Conservation (phyloP, 192 early-diverging fungal genomes). For the Backusella morwellensis region DNA sequence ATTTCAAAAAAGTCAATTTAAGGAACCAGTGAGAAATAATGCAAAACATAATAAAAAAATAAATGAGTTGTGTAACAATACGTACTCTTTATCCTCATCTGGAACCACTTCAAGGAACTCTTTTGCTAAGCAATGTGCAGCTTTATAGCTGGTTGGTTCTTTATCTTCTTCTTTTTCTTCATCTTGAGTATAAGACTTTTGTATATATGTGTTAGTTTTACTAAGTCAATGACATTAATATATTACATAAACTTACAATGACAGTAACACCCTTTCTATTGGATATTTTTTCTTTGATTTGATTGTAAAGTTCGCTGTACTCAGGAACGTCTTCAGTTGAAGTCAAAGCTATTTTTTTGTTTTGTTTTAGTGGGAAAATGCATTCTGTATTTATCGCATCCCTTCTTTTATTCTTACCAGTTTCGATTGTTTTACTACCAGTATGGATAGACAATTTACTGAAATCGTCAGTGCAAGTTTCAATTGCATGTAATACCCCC, state of each 20-base stretch:
- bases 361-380: background rate
- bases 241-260: constrained; percentile 10
- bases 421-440: background rate
- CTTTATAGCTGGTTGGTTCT: background rate
- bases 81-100: constrained; percentile 5
- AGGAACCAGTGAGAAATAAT: constrained; percentile 2
- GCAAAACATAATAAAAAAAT: background rate
- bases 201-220: background rate
- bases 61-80: background rate
- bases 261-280: background rate
- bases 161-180: background rate
- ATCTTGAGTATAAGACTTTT: background rate
- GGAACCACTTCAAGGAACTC: constrained; percentile 3
- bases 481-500: constrained; percentile 5
- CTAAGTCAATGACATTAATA: background rate
- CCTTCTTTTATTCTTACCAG: background rate
- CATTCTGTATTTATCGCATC: background rate
- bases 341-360: background rate
- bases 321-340: background rate
- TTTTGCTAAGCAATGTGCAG: background rate
- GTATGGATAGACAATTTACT: background rate
- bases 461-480: background rate
- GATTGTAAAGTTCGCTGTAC: background rate
- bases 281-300: constrained; percentile 7
- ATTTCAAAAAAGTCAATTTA: background rate